Conservation (phyloP, 805 yeast species). For the Candida xiaguanensis region DNA sequence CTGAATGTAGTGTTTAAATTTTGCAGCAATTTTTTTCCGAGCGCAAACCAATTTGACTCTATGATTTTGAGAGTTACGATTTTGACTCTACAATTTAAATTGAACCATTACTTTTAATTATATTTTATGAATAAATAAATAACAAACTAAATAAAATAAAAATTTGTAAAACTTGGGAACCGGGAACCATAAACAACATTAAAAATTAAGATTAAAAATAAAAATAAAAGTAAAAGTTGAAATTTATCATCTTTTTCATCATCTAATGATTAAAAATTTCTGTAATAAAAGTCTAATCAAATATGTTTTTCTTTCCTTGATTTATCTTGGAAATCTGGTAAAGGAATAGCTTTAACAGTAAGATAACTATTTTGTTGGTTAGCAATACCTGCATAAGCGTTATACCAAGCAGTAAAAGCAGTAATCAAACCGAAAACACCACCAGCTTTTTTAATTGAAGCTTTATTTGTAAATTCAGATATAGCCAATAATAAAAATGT, state of each 20-base stretch:
- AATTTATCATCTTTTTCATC: not conserved
- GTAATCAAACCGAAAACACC: conserved; percentile 42
- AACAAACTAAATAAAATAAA: not conserved
- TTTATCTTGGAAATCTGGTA: conserved; percentile 25
- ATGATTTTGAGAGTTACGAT: too few species aligned
- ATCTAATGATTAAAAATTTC: not conserved
- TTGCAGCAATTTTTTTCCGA: too few species aligned
- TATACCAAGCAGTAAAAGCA: conserved; percentile 43
- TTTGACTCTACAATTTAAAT: too few species aligned
- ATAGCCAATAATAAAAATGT: conserved; percentile 41
- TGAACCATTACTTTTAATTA: conserved; percentile 5
- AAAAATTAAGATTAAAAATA: not conserved
- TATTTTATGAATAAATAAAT: not conserved
- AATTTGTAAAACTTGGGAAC: not conserved
- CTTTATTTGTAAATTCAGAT: conserved; percentile 30
- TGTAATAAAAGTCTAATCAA: not conserved
- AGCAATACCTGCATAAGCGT: conserved; percentile 47
- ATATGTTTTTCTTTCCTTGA: conserved; percentile 10
- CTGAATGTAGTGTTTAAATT: too few species aligned
- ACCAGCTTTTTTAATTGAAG: conserved; percentile 34
- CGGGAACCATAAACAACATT: conserved; percentile 5
- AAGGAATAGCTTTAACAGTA: conserved; percentile 45
- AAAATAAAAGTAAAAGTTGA: not conserved
- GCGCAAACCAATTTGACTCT: too few species aligned
- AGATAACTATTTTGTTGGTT: conserved; percentile 62